Base-by-base conservation (phyloP, 2,329 filamentous ascomycete species). In the Ophiostoma pallidulum region DNA sequence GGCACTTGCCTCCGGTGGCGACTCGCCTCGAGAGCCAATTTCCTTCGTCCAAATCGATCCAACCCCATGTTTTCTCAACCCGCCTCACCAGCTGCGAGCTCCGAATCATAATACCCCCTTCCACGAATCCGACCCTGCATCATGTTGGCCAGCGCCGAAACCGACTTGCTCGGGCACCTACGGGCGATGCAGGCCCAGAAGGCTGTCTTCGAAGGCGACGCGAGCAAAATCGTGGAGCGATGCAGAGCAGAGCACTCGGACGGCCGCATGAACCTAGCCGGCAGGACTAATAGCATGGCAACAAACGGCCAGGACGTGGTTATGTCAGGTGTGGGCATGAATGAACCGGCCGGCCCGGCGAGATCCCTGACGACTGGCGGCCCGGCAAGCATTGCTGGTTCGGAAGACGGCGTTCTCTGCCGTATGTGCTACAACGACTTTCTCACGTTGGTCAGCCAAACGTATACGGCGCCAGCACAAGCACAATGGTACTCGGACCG, bases 401-500 rank as follows among this genome's bases (percentile, higher is more conserved):
- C 8, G 7, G 13, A 26, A 13, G 13, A 8, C 31, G 3, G 8
- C 14, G 16, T 64, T 8, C 65, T 74, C 38, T 78, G 74, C 55
- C 55, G 65, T 9, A 61, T 65, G 20, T 78, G 74, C 58, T 75
- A 71, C 60, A 59, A 60, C 18, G 65, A 69, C 46, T 59, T 74
- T 4, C 56, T 78, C 36, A 67, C 72, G 29, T 64, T 65, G 29
- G 64, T 78, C 57, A 58, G 65, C 47, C 59, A 62, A 44, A 64
- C 65, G 35, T 72, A 68, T 51, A 55, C 65, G 14, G 59, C 62
- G 35, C 57, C 59, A 7, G 54, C 60, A 12, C 58, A 59, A 14
- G 58, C 63, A 55, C 72, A 75, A 57, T 79, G 76, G 76, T 77
- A 78, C 58, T 64, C 69, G 16, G 24, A 19, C 3, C 66, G 67